Evolutionary conservation across 169 alveolate species (phyloP), one percentile per base, ranked within the genome.

Genomic region (Cryptosporidium ryanae): DNA sequence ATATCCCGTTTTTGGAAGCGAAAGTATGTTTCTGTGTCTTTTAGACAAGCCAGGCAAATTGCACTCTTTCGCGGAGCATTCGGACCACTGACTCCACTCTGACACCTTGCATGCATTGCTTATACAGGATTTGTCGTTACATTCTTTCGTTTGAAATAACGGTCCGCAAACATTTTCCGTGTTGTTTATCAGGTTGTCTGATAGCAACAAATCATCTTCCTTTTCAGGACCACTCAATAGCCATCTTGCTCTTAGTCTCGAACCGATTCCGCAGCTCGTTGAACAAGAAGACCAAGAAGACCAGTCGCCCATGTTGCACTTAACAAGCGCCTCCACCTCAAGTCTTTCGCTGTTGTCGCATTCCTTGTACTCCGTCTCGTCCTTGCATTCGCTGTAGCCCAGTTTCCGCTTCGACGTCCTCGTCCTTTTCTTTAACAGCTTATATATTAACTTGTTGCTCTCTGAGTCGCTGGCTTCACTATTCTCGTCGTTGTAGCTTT

Each of bases 61-160:
- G 21, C 83, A 68, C 13, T 25, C 23, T 54, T 54, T 68, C 61
- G 54, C 27, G 5, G 82, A 55, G 46, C 94, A 91, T 5, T 70
- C 57, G 12, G 87, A 64, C 94, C 94, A 91, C 31, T 82, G 89
- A 32, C 89, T 32, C 94, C 94, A 91, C 59, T 82, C 92, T 21
- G 92, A 71, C 5, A 91, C 94, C 15, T 82, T 65, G 54, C 94
- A 91, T 57, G 43, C 87, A 2, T 82, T 63, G 15, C 90, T 68
- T 50, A 68, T n/a, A 18, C 83, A 68, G 3, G 83, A 50, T 21
- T 50, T 68, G 23, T 68, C 83, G 31, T 68, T 68, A 13, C 83
- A 68, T 18, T 46, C 65, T 21, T 68, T 68, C 5, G 83, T 68
- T 23, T 68, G 83, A 25, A 68, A 68, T 31, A 68, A 61, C 50